Base-by-base conservation (phyloP, 208 protist genomes). In the Novymonas esmeraldas region DNA sequence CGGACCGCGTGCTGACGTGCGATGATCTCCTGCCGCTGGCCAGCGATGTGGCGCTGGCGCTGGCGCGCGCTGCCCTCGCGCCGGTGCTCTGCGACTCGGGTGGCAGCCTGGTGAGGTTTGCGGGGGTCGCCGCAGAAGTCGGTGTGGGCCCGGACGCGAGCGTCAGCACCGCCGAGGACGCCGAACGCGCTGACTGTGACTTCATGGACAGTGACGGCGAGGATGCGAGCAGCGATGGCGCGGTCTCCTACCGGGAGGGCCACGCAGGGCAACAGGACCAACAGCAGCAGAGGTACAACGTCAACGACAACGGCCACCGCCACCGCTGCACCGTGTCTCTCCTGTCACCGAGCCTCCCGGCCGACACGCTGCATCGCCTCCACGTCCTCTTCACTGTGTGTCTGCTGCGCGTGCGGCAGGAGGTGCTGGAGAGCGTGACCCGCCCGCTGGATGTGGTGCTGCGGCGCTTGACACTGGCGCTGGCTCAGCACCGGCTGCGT, bases 371-470 rank as follows among this genome's bases (percentile, higher is more conserved):
- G 26, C 48, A 60, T 33, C 70, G 63, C 36, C 56, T 76, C 24
- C 70, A 70, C 7, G 34, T 45, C 6, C 39, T 76, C 13, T 57
- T 41, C 11, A 22, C 31, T 1, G 33, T 76, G 14, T 69, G 59
- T 34, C 24, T 44, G 11, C 31, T 67, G n/a, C 62, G 60, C 22
- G 54, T 66, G 9, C 64, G 59, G 31, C 56, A 50, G 20, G 61
- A 76, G 36, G 36, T 63, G 16, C 34, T 74, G 4, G 62, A 68
- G 20, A 67, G 50, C 36, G 10, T 70, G 7, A 63, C 70, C 4
- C 56, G 61, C 0, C 55, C 66, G 29, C 48, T 80, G 16, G 66
- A 80, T 31, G 34, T 73, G 18, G 54, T 49, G 4, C 63, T 80
- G 22, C 60, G 62, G 22, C 69, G 51, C 14, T 48, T 80, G 31